Conservation (phyloP, 768 basidiomycete species). For the Macrolepiota dolichaula region DNA sequence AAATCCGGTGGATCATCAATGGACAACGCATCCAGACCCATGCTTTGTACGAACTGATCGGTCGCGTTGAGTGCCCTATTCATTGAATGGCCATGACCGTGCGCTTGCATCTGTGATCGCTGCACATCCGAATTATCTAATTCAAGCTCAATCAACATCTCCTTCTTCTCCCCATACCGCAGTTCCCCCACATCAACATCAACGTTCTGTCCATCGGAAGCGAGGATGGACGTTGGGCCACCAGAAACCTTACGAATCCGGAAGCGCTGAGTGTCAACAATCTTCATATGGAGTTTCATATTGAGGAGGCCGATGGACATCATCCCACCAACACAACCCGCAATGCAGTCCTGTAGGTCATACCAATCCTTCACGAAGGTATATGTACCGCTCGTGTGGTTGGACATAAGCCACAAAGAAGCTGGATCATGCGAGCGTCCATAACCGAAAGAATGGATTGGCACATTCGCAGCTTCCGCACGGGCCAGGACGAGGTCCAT, state of each 20-base stretch:
- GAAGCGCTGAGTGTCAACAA: slow-evolving; percentile 88
- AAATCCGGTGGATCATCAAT: slow-evolving; percentile 76
- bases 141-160: slow-evolving; percentile 96
- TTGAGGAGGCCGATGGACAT: slow-evolving; percentile 91
- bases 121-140: slow-evolving; percentile 73
- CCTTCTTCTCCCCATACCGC: slow-evolving; percentile 93
- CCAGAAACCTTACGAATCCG: slow-evolving; percentile 93
- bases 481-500: slow-evolving; percentile 98
- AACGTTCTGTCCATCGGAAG: slow-evolving; percentile 90
- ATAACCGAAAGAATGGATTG: slow-evolving; percentile 96
- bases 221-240: slow-evolving; percentile 80
- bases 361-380: slow-evolving; percentile 99
- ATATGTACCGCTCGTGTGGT: slow-evolving; percentile 96
- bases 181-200: slow-evolving; percentile 95
- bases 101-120: slow-evolving; percentile 28
- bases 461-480: slow-evolving; percentile 93
- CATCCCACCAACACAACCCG: slow-evolving; percentile 94
- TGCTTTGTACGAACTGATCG: slow-evolving; percentile 82
- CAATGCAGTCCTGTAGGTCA: slow-evolving; percentile 87
- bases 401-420: slow-evolving; percentile 98
- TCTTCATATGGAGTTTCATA: slow-evolving; percentile 94
- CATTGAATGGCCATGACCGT: slow-evolving; percentile 15
- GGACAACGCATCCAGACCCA: slow-evolving; percentile 73
- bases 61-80: slow-evolving; percentile 67
- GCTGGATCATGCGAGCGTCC: slow-evolving; percentile 97